Percentiles rank a stretch among this genome's conserved stretches.
Evolutionary conservation across 306 rosid species (phyloP).

Genomic region (Hippophae tibetana): DNA sequence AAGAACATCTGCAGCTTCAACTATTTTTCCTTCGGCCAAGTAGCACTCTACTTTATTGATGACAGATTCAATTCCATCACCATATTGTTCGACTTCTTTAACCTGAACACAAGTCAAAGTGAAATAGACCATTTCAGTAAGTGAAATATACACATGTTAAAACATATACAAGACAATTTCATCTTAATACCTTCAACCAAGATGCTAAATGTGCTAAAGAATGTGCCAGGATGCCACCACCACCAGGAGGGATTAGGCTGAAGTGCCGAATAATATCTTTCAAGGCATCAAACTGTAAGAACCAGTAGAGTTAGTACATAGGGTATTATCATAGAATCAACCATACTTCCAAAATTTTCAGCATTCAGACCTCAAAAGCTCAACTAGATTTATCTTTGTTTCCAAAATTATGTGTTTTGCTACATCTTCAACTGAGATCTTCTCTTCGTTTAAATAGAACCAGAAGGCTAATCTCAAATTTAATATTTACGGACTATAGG

Average conservation of each 20-base stretch:
- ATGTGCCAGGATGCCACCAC: slow-evolving; percentile 76
- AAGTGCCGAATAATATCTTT: slow-evolving; percentile 64
- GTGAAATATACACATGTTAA: slow-evolving; percentile 4
- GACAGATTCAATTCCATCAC: slow-evolving; percentile 83
- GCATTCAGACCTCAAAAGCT: slow-evolving; percentile 6
- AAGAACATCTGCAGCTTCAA: slow-evolving; percentile 73
- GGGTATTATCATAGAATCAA: slow-evolving; percentile 6
- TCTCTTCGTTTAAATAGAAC: neutral
- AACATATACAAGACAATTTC: slow-evolving; percentile 3
- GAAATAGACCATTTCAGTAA: slow-evolving; percentile 8
- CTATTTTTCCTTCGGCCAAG: slow-evolving; percentile 80
- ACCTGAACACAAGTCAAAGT: slow-evolving; percentile 40
- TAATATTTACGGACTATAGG: neutral
- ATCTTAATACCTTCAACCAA: slow-evolving; percentile 64
- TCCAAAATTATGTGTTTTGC: neutral
- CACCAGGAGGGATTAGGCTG: slow-evolving; percentile 72
- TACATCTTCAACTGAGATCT: slow-evolving; percentile 2
- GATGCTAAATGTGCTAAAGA: slow-evolving; percentile 71
- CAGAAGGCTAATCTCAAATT: neutral
- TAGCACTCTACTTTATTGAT: slow-evolving; percentile 62
- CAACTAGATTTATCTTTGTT: neutral
- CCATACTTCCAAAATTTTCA: slow-evolving; percentile 8
- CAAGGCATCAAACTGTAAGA: slow-evolving; percentile 66
- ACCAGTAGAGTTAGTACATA: slow-evolving; percentile 23
- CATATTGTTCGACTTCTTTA: slow-evolving; percentile 58